Percentiles rank a stretch among this genome's conserved stretches.
phyloP scores from a whole-genome alignment of 1,284 basidiomycete species.

The Ustilago tritici region DNA sequence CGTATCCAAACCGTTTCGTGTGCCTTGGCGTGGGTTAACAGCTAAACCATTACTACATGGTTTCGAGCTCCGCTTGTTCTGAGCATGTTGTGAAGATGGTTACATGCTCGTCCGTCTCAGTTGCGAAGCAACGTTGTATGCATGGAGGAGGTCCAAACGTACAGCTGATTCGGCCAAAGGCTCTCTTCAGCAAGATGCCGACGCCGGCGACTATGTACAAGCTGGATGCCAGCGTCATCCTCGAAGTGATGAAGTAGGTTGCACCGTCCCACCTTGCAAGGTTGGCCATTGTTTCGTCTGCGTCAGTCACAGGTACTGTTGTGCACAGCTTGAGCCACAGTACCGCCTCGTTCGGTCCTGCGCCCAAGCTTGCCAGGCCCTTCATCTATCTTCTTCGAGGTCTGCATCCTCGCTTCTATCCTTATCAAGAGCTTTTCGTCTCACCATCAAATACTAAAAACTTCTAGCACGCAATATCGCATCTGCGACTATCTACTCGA shows the following conservation, averaged over 20 bases:
- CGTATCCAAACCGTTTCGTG: background rate
- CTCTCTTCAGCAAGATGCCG: background rate
- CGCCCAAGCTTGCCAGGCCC: background rate
- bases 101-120: background rate
- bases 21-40: background rate
- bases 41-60: background rate
- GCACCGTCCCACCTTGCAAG: no score
- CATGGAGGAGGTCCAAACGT: background rate
- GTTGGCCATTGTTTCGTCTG: background rate
- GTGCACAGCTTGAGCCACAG: background rate
- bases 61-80: constrained; percentile 2
- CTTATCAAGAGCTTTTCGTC: background rate
- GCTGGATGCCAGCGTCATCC: background rate
- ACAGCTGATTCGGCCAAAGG: background rate
- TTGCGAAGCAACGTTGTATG: background rate
- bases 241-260: background rate
- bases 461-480: background rate
- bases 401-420: background rate
- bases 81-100: background rate
- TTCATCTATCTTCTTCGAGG: background rate
- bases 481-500: background rate
- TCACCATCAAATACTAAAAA: background rate
- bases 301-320: background rate
- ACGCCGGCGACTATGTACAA: background rate
- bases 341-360: background rate